Base-by-base conservation (phyloP, 768 basidiomycete species). In the Lentinus tigrinus region DNA sequence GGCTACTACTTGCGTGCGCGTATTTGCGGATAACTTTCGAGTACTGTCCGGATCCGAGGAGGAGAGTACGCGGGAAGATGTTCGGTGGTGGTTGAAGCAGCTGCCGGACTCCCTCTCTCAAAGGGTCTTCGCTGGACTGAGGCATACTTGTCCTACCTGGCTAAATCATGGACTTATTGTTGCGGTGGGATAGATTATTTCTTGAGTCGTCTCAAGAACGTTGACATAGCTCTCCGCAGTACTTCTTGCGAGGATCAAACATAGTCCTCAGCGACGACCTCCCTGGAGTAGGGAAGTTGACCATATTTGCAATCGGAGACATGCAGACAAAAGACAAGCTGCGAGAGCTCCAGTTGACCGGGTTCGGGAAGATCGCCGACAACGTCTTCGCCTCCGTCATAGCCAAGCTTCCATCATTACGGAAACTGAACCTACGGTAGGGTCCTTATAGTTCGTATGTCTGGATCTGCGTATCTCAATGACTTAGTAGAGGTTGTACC, bases 221-320 rank as follows among this genome's bases (percentile, higher is more conserved):
- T 39, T 47, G 39, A 52, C 27, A 13, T 51, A 14, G 52, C 17
- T 39, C 3, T 16, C 62, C 17, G 19, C 14, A 88, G 85, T 78
- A 84, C 67, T 84, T 89, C 65, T 61, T 88, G 34, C 79, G 83
- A 16, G 85, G 87, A 0, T 64, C 74, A 10, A 74, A 77, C 1
- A 68, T 89, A 42, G 61, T 70, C 2, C 73, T 89, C 24, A 75
- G 77, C 11, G 73, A 71, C 38, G 77, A 78, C 21, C 63, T 88
- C 21, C 78, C 85, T 3, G 83, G 82, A 6, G 81, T 88, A 4
- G 76, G 72, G 39, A 75, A 72, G 53, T 71, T 70, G 54, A 87
- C 86, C 0, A 73, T 89, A 8, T 52, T 67, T 3, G 80, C 77
- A 10, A 70, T 88, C 21, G 66, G 70, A 2, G 62, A 65, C 1